Evolutionary conservation across 225 moss, liverwort and hornwort species (phyloP).

Genomic region (Pseudisothecium myosuroides): DNA sequence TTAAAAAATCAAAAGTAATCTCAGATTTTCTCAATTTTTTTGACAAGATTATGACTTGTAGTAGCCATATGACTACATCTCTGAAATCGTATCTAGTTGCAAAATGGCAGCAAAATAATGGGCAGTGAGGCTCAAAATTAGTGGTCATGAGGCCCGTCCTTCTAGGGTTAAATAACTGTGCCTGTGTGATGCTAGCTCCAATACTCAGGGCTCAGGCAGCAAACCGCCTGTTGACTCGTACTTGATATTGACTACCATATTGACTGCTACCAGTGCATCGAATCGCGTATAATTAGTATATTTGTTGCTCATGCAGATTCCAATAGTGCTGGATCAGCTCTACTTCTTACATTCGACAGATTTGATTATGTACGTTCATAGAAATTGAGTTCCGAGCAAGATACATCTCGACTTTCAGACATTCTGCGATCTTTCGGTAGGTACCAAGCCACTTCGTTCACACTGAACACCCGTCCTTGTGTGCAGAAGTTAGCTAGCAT

Average conservation of each 20-base stretch:
- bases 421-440: background rate
- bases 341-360: background rate
- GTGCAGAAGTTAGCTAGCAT: background rate
- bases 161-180: too few species aligned
- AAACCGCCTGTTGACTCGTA: background rate
- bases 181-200: background rate
- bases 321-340: background rate
- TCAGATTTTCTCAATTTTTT: too few species aligned
- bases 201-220: background rate
- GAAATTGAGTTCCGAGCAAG: background rate
- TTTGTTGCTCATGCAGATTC: background rate
- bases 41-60: too few species aligned
- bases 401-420: background rate
- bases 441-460: background rate
- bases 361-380: background rate
- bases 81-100: too few species aligned
- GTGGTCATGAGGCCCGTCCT: too few species aligned
- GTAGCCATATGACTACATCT: too few species aligned
- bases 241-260: background rate
- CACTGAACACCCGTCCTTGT: background rate
- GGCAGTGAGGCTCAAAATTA: too few species aligned
- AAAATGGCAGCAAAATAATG: too few species aligned
- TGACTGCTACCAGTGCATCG: background rate
- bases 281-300: background rate
- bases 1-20: too few species aligned